Evolutionary conservation across 2,329 filamentous ascomycete species (phyloP).

Genomic region (Fusarium nelsonii): DNA sequence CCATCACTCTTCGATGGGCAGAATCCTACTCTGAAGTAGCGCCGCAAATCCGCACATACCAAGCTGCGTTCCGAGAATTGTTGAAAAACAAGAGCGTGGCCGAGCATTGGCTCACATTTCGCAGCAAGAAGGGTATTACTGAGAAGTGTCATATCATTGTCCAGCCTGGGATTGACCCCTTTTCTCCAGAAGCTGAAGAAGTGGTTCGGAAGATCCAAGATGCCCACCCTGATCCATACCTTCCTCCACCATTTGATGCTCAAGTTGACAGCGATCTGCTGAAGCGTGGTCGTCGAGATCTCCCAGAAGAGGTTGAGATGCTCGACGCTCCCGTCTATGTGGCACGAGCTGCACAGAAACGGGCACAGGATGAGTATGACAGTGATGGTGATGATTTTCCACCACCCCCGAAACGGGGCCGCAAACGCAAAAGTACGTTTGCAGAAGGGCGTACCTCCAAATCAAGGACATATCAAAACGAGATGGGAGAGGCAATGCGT

Average conservation of each 20-base stretch:
- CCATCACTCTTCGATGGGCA: constrained; percentile 60
- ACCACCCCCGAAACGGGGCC: constrained; percentile 42
- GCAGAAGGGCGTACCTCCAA: constrained; percentile 15
- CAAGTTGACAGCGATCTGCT: constrained; percentile 27
- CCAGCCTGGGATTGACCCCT: constrained; percentile 57
- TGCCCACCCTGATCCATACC: constrained; percentile 55
- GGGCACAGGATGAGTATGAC: constrained; percentile 44
- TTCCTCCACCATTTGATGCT: constrained; percentile 45
- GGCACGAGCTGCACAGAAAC: constrained; percentile 54
- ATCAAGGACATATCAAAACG: constrained; percentile 19
- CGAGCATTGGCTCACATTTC: constrained; percentile 61
- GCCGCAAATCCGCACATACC: constrained; percentile 57
- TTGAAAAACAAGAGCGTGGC: constrained; percentile 52
- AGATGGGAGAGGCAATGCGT: constrained; percentile 31
- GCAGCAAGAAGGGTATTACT: constrained; percentile 56
- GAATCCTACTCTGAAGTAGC: constrained; percentile 56
- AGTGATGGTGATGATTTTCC: constrained; percentile 33
- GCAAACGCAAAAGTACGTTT: constrained; percentile 34
- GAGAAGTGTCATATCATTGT: constrained; percentile 61
- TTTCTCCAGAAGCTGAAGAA: constrained; percentile 56
- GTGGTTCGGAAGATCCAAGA: constrained; percentile 63
- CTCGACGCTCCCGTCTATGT: constrained; percentile 65
- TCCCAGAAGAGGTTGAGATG: constrained; percentile 60
- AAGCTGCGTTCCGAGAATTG: constrained; percentile 56
- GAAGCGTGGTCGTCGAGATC: constrained; percentile 54